Evolutionary conservation across 2,329 filamentous ascomycete genomes (phyloP).

Genomic region (Pseudogymnoascus sp.): DNA sequence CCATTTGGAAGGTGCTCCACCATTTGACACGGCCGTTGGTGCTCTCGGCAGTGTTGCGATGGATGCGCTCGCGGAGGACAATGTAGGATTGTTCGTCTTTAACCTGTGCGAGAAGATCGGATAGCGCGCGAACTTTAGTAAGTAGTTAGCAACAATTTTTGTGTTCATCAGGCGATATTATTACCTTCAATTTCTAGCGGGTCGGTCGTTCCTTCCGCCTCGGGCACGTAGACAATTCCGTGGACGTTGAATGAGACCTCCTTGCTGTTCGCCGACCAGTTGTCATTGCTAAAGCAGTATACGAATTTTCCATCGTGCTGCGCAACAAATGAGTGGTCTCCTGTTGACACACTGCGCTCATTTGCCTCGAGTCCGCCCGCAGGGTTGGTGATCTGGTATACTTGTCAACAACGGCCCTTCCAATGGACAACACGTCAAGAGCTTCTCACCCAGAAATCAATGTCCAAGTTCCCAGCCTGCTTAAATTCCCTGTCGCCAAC

Average conservation of each 20-base stretch:
- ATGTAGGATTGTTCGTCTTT: constrained; percentile 99
- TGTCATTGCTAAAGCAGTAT: constrained; percentile 99
- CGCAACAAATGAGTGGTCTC: constrained; percentile 88
- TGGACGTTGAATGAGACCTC: constrained; percentile 99
- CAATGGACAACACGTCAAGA: constrained; percentile 4
- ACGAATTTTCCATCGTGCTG: constrained; percentile 77
- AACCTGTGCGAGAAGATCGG: constrained; percentile 80
- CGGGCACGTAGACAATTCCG: constrained; percentile 93
- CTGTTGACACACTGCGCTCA: constrained; percentile 74
- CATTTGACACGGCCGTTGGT: constrained; percentile 97
- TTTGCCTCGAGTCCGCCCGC: constrained; percentile 66
- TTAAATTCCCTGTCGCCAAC: constrained; percentile 96
- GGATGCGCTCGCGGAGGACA: constrained; percentile 85
- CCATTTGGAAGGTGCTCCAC: constrained; percentile 98
- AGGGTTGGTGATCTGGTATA: constrained; percentile 66
- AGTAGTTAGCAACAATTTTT: neutral
- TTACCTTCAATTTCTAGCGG: constrained; percentile 85
- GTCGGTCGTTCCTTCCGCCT: constrained; percentile 74
- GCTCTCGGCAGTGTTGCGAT: constrained; percentile 97
- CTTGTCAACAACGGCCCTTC: constrained; percentile 16
- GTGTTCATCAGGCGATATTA: constrained; percentile 17
- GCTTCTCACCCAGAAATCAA: constrained; percentile 87
- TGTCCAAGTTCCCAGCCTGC: constrained; percentile 84
- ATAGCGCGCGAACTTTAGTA: constrained; percentile 66
- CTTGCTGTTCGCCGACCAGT: constrained; percentile 93